Conservation (phyloP, 1,284 basidiomycete genomes). For the Taiwanofungus camphoratus region DNA sequence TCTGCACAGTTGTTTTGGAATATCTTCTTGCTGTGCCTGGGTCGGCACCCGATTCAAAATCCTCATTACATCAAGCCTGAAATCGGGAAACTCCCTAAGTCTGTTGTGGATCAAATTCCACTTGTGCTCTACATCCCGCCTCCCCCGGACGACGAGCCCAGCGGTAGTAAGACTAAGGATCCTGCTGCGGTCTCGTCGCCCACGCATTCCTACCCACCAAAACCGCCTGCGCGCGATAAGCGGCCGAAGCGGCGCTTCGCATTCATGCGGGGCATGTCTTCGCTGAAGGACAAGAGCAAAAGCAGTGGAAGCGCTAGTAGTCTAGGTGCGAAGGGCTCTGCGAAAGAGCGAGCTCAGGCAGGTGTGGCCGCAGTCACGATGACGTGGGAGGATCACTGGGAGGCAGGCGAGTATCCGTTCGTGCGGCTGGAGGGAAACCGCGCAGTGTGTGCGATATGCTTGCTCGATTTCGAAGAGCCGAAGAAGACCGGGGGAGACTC, state of each 20-base stretch:
- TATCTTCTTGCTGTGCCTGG: constrained; percentile 67
- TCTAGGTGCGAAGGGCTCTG: constrained; percentile 16
- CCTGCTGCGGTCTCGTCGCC: constrained; percentile 38
- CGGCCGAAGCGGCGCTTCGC: constrained; percentile 41
- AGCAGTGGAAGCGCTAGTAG: constrained; percentile 7
- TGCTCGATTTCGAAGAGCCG: constrained; percentile 78
- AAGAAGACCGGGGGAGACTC: constrained; percentile 33
- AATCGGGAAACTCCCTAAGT: constrained; percentile 63
- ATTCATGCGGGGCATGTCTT: constrained; percentile 33
- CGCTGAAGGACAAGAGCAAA: background rate
- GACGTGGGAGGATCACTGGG: constrained; percentile 48
- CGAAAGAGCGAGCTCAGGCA: constrained; percentile 21
- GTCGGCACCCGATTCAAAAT: constrained; percentile 69
- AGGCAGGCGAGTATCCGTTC: constrained; percentile 49
- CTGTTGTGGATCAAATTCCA: constrained; percentile 69
- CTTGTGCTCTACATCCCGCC: constrained; percentile 78
- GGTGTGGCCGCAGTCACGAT: constrained; percentile 30
- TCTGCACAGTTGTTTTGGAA: constrained; percentile 61
- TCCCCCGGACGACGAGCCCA: constrained; percentile 45
- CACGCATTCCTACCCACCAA: constrained; percentile 55
- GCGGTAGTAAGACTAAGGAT: constrained; percentile 21
- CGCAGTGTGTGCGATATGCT: constrained; percentile 75
- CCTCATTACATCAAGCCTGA: constrained; percentile 68
- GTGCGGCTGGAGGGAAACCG: constrained; percentile 72
- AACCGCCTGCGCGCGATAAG: constrained; percentile 22